Conservation (phyloP, 1,139 yeast genomes). For the Pichia sp. region DNA sequence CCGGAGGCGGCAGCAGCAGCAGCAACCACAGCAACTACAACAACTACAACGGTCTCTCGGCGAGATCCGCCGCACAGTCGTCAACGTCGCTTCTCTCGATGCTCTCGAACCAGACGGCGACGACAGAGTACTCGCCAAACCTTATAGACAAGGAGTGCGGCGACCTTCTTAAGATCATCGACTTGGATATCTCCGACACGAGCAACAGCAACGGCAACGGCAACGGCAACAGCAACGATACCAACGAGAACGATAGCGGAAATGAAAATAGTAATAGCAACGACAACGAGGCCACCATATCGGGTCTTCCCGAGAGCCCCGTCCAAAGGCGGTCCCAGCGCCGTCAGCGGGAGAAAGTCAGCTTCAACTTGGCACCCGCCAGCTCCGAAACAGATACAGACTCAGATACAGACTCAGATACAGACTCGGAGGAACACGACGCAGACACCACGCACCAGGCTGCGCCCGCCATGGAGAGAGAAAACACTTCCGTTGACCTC, state of each 20-base stretch:
- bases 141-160: constrained; percentile 31
- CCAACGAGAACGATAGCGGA: no score
- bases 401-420: constrained; percentile 3
- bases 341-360: background rate
- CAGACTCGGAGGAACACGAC: background rate
- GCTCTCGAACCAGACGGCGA: constrained; percentile 24
- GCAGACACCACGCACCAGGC: background rate
- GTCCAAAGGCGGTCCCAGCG: background rate
- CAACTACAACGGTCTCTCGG: no score
- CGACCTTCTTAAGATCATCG: constrained; percentile 25
- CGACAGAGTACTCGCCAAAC: constrained; percentile 31
- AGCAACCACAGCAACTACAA: no score
- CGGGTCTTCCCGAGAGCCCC: no score
- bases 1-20: no score
- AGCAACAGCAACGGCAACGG: no score
- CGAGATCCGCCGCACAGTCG: constrained; percentile 2
- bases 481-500: constrained; percentile 2
- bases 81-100: constrained; percentile 24
- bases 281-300: background rate
- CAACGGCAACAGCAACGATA: no score
- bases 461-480: background rate
- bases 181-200: constrained; percentile 16
- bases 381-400: constrained; percentile 8
- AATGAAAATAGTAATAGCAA: constrained; percentile 8
- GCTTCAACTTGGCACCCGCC: constrained; percentile 2